Base-by-base conservation (phyloP, 495 filamentous ascomycete species). In the Monascus purpureus region DNA sequence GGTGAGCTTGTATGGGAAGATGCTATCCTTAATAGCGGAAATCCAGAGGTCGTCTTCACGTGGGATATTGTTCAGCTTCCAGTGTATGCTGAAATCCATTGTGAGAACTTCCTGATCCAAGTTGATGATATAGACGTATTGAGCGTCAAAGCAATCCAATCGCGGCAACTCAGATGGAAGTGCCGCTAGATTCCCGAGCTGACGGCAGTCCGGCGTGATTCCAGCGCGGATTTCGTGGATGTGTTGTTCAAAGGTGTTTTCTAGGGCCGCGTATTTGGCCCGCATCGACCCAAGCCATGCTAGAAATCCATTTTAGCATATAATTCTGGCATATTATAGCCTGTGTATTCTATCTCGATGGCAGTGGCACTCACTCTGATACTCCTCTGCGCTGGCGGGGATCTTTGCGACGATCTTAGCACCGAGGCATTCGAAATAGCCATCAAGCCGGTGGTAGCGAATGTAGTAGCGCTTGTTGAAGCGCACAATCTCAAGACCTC, bases 361-460 rank as follows among this genome's bases (percentile, higher is more conserved):
- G n/a, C n/a, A n/a, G n/a, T n/a, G n/a, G n/a, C n/a, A n/a, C n/a
- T n/a, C 9, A 22, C 20, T 22, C 4, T 38, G 31, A 27, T 44
- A 47, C 17, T 31, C 28, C 20, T 41, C 31, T 2, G 37, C 27
- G 22, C 38, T 27, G 4, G 17, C 20, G 7, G 41, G 40, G 32
- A 52, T 45, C 18, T 32, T 36, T 3, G 28, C 25, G 8, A 49
- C 34, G 14, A 52, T 37, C 5, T 22, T 5, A 2, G 25, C 20
- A 2, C 42, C 45, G 18, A 49, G 29, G 14, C 32, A 36, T 17
- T 35, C 23, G n/a, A 43, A 41, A 28, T 48, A 47, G 33, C 37
- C 42, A 28, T 50, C 47, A 4, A 15, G 48, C 8, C 41, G 38
- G 24, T 53, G 39, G 24, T 44, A 46, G 31, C 38, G 38, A 28